phyloP scores from a whole-genome alignment of 2,329 filamentous ascomycete species.

The Epichloe gansuensis region DNA sequence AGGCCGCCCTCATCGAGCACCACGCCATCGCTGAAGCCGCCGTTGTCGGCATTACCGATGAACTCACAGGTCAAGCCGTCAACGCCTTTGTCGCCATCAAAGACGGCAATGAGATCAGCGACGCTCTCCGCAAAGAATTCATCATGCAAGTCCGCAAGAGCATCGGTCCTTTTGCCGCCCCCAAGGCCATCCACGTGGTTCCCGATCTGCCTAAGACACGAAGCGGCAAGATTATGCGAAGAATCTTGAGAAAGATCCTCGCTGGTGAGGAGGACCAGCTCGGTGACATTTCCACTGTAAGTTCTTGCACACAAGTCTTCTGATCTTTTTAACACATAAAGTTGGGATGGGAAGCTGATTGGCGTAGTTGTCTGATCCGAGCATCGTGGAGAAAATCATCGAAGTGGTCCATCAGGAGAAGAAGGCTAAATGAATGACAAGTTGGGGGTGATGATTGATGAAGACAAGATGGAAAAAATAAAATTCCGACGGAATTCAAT shows the following conservation, averaged over 20 bases:
- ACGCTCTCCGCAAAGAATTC: slow-evolving; percentile 84
- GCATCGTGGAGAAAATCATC: slow-evolving; percentile 84
- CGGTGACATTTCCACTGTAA: slow-evolving; percentile 82
- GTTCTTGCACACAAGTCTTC: slow-evolving; percentile 15
- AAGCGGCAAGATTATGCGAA: slow-evolving; percentile 97
- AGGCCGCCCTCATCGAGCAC: slow-evolving; percentile 92
- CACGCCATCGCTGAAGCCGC: slow-evolving; percentile 82
- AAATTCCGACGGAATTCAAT: too few relatives aligned
- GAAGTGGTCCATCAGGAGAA: slow-evolving; percentile 55
- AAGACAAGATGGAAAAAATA: neutral
- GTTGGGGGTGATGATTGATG: neutral
- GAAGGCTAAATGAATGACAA: slow-evolving; percentile 23
- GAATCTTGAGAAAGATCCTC: slow-evolving; percentile 92
- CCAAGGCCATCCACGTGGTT: slow-evolving; percentile 84
- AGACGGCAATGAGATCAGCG: slow-evolving; percentile 62
- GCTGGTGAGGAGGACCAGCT: slow-evolving; percentile 95
- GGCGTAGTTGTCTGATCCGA: slow-evolving; percentile 73
- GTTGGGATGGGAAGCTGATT: neutral
- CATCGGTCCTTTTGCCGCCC: slow-evolving; percentile 93
- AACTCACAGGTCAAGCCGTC: slow-evolving; percentile 92
- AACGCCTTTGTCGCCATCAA: slow-evolving; percentile 95
- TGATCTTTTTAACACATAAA: neutral
- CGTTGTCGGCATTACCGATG: slow-evolving; percentile 85
- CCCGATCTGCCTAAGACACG: slow-evolving; percentile 94
- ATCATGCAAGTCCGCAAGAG: slow-evolving; percentile 92